Evolutionary conservation across 2,329 filamentous ascomycete genomes (phyloP), one percentile per base, ranked within the genome.

Genomic region (Plenodomus biglobosus): DNA sequence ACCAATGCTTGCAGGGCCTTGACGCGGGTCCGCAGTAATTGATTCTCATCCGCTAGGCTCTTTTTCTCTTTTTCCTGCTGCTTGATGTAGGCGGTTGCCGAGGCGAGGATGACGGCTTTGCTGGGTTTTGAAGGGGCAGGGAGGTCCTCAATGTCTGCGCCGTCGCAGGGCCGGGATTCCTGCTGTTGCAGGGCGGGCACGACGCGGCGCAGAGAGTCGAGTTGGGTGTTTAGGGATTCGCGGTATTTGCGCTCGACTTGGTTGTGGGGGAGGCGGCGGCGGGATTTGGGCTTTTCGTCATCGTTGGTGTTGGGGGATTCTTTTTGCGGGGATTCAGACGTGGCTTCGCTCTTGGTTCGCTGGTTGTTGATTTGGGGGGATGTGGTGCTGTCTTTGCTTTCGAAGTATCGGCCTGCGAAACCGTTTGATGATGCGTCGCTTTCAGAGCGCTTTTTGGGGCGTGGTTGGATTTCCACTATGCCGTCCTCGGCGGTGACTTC

Each of bases 241-340:
- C 75, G 74, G 56, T 77, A 77, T 46, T 75, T 73, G 39, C 73
- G 72, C 53, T 77, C 75, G 44, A 77, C 74, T 51, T 76, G 72
- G 43, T 76, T 76, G 62, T 77, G 75, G 10, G 72, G 72, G 16
- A 72, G 50, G 35, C 72, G 65, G 20, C 66, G 63, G 24, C 67
- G 67, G 10, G 62, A 56, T 47, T 72, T 73, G 16, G 64, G 56
- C 47, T 71, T 72, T 2, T 59, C 59, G 1, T 64, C 62, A 1
- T 56, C 53, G 24, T 55, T 44, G 24, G 50, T 52, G 42, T 58
- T 55, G 7, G 58, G 54, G 7, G 59, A 59, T 8, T 58, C 55
- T 48, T 69, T 61, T 20, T 58, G 52, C 15, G 65, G 61, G 2
- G 59, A 62, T 7, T 64, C 61, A 18, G 63, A 59, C 15, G 61